A percentile compares a stretch with the other conserved stretches of the same genome.
Evolutionary conservation across 495 filamentous ascomycete species (phyloP).

Genomic region (Neurospora sp.): DNA sequence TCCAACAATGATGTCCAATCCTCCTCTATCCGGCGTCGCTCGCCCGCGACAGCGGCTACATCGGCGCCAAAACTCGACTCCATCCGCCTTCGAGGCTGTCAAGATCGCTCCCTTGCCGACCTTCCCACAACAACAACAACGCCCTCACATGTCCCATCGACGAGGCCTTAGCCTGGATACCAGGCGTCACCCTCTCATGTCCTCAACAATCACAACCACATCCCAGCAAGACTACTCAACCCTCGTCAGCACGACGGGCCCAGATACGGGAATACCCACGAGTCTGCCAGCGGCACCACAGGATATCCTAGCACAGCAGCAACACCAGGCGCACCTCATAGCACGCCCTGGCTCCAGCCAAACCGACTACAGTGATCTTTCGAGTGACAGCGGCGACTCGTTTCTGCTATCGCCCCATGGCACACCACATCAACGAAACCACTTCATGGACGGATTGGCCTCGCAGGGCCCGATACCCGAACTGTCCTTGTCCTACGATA

Average conservation of each 20-base stretch:
- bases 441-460: conserved; percentile 29
- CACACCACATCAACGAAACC: conserved; percentile 32
- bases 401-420: conserved; percentile 39
- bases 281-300: conserved; percentile 33
- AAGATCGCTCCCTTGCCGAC: conserved; percentile 53
- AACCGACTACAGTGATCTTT: conserved; percentile 13
- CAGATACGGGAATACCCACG: conserved; percentile 47
- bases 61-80: conserved; percentile 82
- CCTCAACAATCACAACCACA: conserved; percentile 27
- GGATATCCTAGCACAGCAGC: conserved; percentile 62
- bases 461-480: conserved; percentile 18
- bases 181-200: conserved; percentile 39
- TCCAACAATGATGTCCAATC: conserved; percentile 68
- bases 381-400: conserved; percentile 16
- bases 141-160: conserved; percentile 48
- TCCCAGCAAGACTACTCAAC: conserved; percentile 40
- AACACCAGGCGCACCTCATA: conserved; percentile 32
- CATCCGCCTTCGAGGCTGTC: conserved; percentile 57
- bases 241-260: conserved; percentile 45
- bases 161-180: conserved; percentile 75
- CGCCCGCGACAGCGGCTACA: conserved; percentile 65
- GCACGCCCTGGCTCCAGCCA: conserved; percentile 49
- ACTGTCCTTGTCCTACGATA: conserved; percentile 27
- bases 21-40: conserved; percentile 44
- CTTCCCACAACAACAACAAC: conserved; percentile 37